Evolutionary conservation across 768 basidiomycete species (phyloP), one percentile per base, ranked within the genome.

Genomic region (Austroboletus eburneus): DNA sequence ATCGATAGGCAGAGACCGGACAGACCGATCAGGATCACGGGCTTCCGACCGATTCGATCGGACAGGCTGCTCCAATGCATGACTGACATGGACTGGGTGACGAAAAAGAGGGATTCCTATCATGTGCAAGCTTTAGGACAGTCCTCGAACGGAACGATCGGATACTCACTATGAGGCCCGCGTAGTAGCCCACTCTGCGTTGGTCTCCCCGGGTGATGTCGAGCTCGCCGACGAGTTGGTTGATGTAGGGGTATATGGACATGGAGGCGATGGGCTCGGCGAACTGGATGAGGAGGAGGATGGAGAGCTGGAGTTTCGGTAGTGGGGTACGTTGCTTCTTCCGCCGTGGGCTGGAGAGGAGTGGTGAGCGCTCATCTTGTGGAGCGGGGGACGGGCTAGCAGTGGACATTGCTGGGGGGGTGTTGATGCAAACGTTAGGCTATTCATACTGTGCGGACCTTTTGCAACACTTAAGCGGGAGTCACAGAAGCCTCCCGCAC

Each of bases 71-170:
- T 83, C 85, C 86, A 90, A 43, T 84, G 79, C 29, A 89, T 64
- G 24, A 87, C 78, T 3, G 82, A 81, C 45, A 78, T 58, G 1
- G 85, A 83, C 61, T 88, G 83, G 0, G 85, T 79, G n/a, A 83
- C 68, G 51, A 84, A 89, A 67, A 87, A 89, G 25, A 86, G 61
- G 4, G 85, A 87, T 75, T 87, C 80, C 85, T 88, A 48, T 7
- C 12, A 32, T 14, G 30, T 30, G 1, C 24, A 18, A 0, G 17
- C 25, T 12, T 45, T 54, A 24, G 16, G 16, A 51, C 9, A 23
- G 18, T 16, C 3, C 9, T 33, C 4, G 30, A 13, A 32, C 10
- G 12, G 18, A 29, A 37, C 14, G 12, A 13, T 20, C 6, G 5
- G 3, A 25, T 32, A 57, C 54, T 6, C 46, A 86, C 85, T 72